These are phyloP conservation scores for Diaporthe citrichinensis DNA, from an alignment of 2,329 filamentous ascomycete genomes.

Conservation along the genomic window DNA sequence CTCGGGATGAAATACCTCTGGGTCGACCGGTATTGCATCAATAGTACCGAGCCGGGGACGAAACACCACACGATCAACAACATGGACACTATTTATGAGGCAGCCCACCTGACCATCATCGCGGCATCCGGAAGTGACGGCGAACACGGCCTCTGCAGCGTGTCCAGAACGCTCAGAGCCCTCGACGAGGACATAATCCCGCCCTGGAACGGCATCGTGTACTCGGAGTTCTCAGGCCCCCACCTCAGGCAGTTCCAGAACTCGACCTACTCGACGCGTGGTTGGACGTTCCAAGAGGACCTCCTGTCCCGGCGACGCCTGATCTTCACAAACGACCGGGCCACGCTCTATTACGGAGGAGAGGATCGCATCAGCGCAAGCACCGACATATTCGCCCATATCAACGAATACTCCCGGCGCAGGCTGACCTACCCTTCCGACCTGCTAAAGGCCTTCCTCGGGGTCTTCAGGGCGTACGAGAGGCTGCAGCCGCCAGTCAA, in stretches of 20 bases:
- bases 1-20: not conserved
- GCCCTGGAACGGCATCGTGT: not conserved
- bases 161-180: too few relatives aligned
- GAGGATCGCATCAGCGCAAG: not conserved
- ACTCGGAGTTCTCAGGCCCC: not conserved
- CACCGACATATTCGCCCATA: not conserved
- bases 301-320: not conserved
- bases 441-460: not conserved
- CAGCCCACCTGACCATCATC: not conserved
- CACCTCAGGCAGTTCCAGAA: not conserved
- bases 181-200: too few relatives aligned
- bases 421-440: not conserved
- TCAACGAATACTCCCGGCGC: not conserved
- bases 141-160: not conserved
- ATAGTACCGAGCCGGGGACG: not conserved
- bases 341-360: too few relatives aligned
- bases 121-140: not conserved
- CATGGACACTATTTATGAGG: not conserved
- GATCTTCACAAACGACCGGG: not conserved
- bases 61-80: not conserved
- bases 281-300: not conserved
- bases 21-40: slow-evolving; percentile 1
- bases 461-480: not conserved
- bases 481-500: not conserved
- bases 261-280: not conserved